phyloP scores from a whole-genome alignment of 768 basidiomycete species.

The Kwoniella heveanensis region DNA sequence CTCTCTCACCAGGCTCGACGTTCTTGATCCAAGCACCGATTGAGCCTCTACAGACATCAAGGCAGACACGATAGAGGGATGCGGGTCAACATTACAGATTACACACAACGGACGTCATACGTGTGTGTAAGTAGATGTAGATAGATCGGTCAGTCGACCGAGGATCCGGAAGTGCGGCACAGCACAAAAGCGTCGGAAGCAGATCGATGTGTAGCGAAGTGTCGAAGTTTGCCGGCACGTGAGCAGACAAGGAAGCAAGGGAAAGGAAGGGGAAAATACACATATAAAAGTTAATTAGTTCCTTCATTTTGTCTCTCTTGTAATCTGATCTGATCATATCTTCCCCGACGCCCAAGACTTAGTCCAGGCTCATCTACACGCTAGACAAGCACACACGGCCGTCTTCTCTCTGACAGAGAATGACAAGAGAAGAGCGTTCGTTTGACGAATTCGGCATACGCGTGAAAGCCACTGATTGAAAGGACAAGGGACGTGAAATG shows the following conservation, averaged over 20 bases:
- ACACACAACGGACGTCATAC: too few relatives aligned
- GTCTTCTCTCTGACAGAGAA: too few relatives aligned
- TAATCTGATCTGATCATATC: neutral
- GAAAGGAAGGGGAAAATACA: constrained; percentile 5
- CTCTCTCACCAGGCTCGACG: constrained; percentile 61
- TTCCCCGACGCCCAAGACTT: too few relatives aligned
- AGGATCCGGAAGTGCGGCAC: constrained; percentile 8
- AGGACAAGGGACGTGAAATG: neutral
- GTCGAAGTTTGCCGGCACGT: neutral
- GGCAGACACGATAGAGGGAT: too few relatives aligned
- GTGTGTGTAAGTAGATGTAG: too few relatives aligned
- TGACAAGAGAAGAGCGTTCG: too few relatives aligned
- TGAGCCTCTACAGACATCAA: constrained; percentile 65
- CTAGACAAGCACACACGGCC: too few relatives aligned
- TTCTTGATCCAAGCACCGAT: constrained; percentile 99
- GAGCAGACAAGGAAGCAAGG: constrained; percentile 4
- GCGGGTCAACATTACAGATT: too few relatives aligned
- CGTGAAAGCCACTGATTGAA: neutral
- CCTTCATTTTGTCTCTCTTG: constrained; percentile 2
- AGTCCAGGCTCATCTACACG: neutral
- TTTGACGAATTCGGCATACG: neutral
- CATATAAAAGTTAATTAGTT: neutral
- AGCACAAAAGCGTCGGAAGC: constrained; percentile 13
- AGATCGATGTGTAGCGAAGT: neutral
- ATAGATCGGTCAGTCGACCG: neutral